Evolutionary conservation across 371 early-diverging fungal genomes (phyloP).

Genomic region (Lichtheimia corymbifera): DNA sequence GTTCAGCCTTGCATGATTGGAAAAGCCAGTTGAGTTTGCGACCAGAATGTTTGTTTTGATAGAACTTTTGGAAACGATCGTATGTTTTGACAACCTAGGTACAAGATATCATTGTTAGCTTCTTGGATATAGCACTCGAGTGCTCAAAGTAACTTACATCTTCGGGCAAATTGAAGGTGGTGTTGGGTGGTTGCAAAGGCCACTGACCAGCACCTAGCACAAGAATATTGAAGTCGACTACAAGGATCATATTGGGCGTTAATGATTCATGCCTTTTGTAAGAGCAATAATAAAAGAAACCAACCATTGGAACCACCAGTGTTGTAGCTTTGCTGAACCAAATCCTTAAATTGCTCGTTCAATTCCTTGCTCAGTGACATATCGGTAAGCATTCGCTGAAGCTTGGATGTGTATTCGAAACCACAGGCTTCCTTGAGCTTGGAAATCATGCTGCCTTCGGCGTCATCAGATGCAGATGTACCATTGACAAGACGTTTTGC

Average conservation of each 20-base stretch:
- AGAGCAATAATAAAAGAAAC: neutral
- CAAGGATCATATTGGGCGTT: neutral
- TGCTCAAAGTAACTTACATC: slow-evolving; percentile 49
- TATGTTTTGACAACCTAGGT: slow-evolving; percentile 68
- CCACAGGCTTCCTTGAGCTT: slow-evolving; percentile 80
- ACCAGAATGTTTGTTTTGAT: slow-evolving; percentile 80
- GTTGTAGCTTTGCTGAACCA: slow-evolving; percentile 44
- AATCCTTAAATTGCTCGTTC: slow-evolving; percentile 63
- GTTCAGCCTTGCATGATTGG: slow-evolving; percentile 86
- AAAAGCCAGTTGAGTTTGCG: slow-evolving; percentile 93
- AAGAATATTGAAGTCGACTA: slow-evolving; percentile 83
- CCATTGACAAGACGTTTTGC: slow-evolving; percentile 81
- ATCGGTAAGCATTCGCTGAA: slow-evolving; percentile 91
- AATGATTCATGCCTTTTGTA: neutral
- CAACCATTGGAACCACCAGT: slow-evolving; percentile 41
- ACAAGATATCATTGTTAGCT: neutral
- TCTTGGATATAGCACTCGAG: neutral
- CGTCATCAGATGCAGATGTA: slow-evolving; percentile 72
- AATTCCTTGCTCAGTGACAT: slow-evolving; percentile 78
- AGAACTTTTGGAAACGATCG: slow-evolving; percentile 83
- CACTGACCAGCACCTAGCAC: slow-evolving; percentile 87
- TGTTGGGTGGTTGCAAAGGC: slow-evolving; percentile 84
- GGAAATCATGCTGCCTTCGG: slow-evolving; percentile 73
- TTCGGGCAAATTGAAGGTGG: slow-evolving; percentile 82
- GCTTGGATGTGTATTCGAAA: slow-evolving; percentile 85